These are phyloP conservation scores for Cryphonectria nitschkei DNA, from an alignment of 2,329 filamentous ascomycete genomes.

Conservation along the genomic window DNA sequence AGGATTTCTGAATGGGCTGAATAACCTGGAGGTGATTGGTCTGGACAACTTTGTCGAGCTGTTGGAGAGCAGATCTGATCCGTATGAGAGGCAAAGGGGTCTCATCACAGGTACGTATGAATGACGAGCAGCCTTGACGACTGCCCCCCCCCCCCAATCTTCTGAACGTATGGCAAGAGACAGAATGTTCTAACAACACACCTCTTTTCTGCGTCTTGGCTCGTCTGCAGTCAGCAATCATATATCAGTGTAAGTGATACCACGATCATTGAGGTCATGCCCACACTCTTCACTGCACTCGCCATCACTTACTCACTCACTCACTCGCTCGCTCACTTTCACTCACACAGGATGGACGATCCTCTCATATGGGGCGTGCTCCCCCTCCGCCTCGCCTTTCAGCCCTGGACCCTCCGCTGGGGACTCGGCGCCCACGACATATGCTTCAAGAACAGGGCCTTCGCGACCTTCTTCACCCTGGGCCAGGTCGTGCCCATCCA, in stretches of 20 bases:
- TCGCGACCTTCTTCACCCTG: slow-evolving; percentile 80
- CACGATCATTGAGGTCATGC: neutral
- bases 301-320: slow-evolving; percentile 41
- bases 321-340: slow-evolving; percentile 44
- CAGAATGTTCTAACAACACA: neutral
- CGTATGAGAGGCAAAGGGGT: slow-evolving; percentile 69
- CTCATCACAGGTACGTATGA: slow-evolving; percentile 73
- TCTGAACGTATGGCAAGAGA: neutral
- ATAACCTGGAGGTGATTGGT: slow-evolving; percentile 75
- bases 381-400: slow-evolving; percentile 72
- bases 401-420: slow-evolving; percentile 81
- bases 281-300: neutral
- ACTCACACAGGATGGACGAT: slow-evolving; percentile 77
- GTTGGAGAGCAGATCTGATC: slow-evolving; percentile 73
- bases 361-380: slow-evolving; percentile 91
- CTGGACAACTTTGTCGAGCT: slow-evolving; percentile 75
- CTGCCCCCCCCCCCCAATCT: neutral
- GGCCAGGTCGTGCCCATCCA: slow-evolving; percentile 93
- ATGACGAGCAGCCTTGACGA: too few species aligned
- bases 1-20: slow-evolving; percentile 75
- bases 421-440: slow-evolving; percentile 92
- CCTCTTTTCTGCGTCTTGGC: slow-evolving; percentile 25
- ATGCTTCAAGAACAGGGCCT: slow-evolving; percentile 81
- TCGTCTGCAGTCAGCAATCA: slow-evolving; percentile 75
- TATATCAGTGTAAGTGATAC: slow-evolving; percentile 75